Evolutionary conservation across 305 asterid species (phyloP).

Genomic region (Fraxinus paxiana): DNA sequence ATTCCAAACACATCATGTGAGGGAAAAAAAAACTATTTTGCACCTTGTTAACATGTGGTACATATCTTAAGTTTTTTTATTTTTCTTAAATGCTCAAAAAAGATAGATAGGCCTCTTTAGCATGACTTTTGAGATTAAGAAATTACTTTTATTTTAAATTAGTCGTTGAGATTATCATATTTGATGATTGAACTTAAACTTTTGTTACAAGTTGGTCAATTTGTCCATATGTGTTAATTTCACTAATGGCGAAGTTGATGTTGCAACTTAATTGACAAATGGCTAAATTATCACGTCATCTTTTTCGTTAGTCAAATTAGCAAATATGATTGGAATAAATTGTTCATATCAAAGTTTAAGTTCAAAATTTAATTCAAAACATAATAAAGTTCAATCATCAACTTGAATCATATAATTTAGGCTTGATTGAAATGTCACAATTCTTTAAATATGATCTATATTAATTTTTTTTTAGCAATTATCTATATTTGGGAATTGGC

Average conservation of each 20-base stretch:
- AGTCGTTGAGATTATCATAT: background rate
- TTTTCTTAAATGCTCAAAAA: background rate
- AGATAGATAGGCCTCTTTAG: background rate
- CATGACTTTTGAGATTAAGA: background rate
- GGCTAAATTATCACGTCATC: background rate
- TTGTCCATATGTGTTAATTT: background rate
- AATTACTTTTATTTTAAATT: background rate
- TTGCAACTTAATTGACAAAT: background rate
- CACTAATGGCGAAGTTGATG: background rate
- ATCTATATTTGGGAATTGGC: background rate
- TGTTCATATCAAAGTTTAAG: background rate
- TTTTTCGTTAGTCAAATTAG: background rate
- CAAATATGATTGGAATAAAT: background rate
- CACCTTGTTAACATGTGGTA: background rate
- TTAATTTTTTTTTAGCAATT: background rate
- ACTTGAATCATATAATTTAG: background rate
- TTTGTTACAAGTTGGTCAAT: background rate
- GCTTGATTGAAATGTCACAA: background rate
- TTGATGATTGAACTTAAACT: background rate
- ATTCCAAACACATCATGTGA: background rate
- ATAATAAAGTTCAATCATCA: background rate
- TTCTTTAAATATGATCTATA: background rate
- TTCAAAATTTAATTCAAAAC: background rate
- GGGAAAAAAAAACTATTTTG: background rate
- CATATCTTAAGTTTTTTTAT: background rate